Base-by-base conservation (phyloP, 495 filamentous ascomycete species). In the Aspergillus indologenus region DNA sequence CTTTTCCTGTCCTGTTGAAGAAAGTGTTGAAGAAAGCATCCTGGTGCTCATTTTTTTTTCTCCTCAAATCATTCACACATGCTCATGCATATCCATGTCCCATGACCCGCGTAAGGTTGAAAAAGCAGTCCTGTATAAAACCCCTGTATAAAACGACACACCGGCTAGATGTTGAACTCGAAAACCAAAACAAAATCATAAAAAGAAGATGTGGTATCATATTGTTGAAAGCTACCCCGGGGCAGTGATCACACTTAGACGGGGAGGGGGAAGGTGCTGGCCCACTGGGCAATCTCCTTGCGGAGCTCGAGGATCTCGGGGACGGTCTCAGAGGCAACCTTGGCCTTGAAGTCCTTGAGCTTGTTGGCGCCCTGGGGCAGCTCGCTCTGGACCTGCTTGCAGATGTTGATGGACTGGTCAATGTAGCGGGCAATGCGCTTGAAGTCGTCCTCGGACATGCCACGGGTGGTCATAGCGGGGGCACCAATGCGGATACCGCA, bases 291-390 rank as follows among this genome's bases (percentile, higher is more conserved):
- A 69, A 98, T 88, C 83, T 98, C 93, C 82, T 90, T 87, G 81
- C 85, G 88, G 68, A 97, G 81, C 61, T 83, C 84, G 61, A 84
- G 81, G 73, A 98, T 89, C 80, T 90, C 89, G 49, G 83, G 68
- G 45, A 96, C 83, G 64, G 87, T 84, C 51, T 90, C 91, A 58
- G 79, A 78, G 54, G 89, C 83, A 54, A 96, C 89, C 83, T 90
- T 92, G 68, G 87, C 86, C 80, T 92, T 93, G 87, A 98, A 98
- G 81, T 98, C 95, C 86, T 98, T 98, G 67, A 92, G 89, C 85
- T 93, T 96, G 83, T 98, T 98, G 60, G 90, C 91, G 74, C 92
- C 90, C 85, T 96, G 97, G 62, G 95, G 94, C 9, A 98, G 82
- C 59, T 80, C 78, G 51, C 70, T 79, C 81, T 98, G 94, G 61